Evolutionary conservation across 768 basidiomycete species (phyloP).

Genomic region (Leccinum boreale): DNA sequence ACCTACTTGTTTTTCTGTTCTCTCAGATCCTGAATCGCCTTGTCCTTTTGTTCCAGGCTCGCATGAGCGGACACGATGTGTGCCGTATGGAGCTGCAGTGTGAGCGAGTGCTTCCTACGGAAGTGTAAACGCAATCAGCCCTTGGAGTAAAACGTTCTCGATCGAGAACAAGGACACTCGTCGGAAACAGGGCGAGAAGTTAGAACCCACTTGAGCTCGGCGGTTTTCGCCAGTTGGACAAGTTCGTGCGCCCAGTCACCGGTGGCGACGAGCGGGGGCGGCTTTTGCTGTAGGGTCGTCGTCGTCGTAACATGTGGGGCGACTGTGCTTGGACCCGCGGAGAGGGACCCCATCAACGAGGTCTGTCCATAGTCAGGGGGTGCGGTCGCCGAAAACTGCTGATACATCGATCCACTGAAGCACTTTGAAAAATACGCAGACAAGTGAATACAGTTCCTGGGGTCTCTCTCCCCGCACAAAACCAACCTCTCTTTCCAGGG

Average conservation of each 20-base stretch:
- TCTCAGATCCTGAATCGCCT: constrained; percentile 73
- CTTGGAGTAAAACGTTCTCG: background rate
- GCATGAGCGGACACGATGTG: constrained; percentile 84
- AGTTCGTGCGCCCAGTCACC: constrained; percentile 88
- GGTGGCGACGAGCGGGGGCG: constrained; percentile 65
- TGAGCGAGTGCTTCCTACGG: constrained; percentile 75
- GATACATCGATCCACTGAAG: constrained; percentile 30
- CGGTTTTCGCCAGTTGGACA: constrained; percentile 82
- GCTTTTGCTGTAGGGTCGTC: constrained; percentile 21
- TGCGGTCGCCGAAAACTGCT: constrained; percentile 33
- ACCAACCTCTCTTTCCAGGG: background rate
- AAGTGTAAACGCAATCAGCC: constrained; percentile 8
- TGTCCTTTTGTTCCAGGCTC: constrained; percentile 72
- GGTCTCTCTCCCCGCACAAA: constrained; percentile 16
- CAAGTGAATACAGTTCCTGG: constrained; percentile 26
- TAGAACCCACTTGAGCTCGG: constrained; percentile 75
- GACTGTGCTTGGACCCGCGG: constrained; percentile 33
- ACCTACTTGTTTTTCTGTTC: constrained; percentile 84
- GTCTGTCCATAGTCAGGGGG: constrained; percentile 34
- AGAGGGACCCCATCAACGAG: constrained; percentile 30
- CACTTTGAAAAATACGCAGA: constrained; percentile 23
- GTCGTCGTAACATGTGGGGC: constrained; percentile 31
- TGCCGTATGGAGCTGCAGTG: constrained; percentile 81
- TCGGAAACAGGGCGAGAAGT: background rate
- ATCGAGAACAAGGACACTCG: constrained; percentile 1